These are phyloP conservation scores for Globisporangium yorkense DNA, from an alignment of 352 stramenopile genomes.

Conservation along the genomic window DNA sequence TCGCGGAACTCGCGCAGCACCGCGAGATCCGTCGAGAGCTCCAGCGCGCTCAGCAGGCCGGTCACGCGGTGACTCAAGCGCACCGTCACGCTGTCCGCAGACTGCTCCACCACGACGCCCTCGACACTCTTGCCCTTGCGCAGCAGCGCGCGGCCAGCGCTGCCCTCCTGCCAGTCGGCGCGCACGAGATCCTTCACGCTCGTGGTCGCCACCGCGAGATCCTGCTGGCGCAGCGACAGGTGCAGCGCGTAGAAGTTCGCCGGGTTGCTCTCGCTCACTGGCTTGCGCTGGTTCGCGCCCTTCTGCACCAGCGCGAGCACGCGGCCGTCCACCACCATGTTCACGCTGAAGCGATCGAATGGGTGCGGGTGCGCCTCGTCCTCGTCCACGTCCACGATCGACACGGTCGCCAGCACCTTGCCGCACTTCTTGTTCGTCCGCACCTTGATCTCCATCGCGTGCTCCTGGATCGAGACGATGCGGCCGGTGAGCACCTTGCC, in stretches of 20 bases:
- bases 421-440: constrained; percentile 65
- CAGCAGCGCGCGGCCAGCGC: constrained; percentile 61
- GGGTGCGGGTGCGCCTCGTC: constrained; percentile 50
- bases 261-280: constrained; percentile 69
- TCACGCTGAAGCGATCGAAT: constrained; percentile 76
- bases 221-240: constrained; percentile 57
- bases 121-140: constrained; percentile 45
- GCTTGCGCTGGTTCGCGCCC: constrained; percentile 83
- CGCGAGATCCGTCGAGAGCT: constrained; percentile 60
- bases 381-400: constrained; percentile 79
- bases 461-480: constrained; percentile 74
- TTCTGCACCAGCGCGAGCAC: constrained; percentile 65
- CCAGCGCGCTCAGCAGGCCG: constrained; percentile 50
- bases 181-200: constrained; percentile 46
- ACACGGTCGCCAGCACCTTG: constrained; percentile 73
- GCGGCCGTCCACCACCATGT: constrained; percentile 62
- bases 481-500: constrained; percentile 65
- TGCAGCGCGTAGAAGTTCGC: constrained; percentile 68
- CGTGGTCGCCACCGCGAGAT: constrained; percentile 26
- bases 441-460: constrained; percentile 79
- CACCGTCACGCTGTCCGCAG: constrained; percentile 44
- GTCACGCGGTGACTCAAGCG: constrained; percentile 72
- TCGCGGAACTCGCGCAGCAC: constrained; percentile 54
- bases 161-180: constrained; percentile 73
- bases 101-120: constrained; percentile 70